Evolutionary conservation across 2,329 filamentous ascomycete species (phyloP), one percentile per base, ranked within the genome.

Genomic region (Calonectria honghensis): DNA sequence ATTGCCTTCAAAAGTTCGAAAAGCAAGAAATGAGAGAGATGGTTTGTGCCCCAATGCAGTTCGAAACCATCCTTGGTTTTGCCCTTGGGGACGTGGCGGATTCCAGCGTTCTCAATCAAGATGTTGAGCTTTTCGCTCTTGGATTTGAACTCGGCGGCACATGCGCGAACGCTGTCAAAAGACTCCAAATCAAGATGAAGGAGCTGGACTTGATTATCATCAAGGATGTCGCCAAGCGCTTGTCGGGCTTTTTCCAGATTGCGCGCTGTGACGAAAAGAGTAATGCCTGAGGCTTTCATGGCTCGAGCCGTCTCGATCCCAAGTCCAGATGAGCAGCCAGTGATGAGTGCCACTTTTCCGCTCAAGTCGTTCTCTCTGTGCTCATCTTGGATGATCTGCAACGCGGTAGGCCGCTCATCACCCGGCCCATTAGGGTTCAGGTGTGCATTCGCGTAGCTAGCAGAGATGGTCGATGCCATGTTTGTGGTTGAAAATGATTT

Each of bases 81-180:
- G 2, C 45, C 81, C 48, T 83, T 83, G 6, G 84, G 13, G 75
- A 76, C 20, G 78, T 84, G 83, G 86, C 87, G 51, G 88, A 77
- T 16, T n/a, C 83, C 87, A 0, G 88, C 88, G 69, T 87, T 89
- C 74, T 88, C 87, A 68, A 89, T 79, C 2, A 89, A 67, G 32
- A 89, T 78, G 59, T 80, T 81, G 61, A 83, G 59, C 37, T 76
- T 78, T 9, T 75, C 75, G 10, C 68, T 74, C 45, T 71, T 76
- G 0, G 73, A 50, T 7, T 76, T 66, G 7, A 85, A 76, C 4
- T 78, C 45, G 1, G 67, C 68, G 20, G 77, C 76, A 6, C 79
- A 74, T 14, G 73, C 27, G 7, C 80, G 78, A 14, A 85, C 80
- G 3, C 78, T 83, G 4, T 75, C 75, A 0, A 83, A 70, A 0